These are phyloP conservation scores for Dryas drummondii DNA, from an alignment of 306 rosid genomes.

Conservation along the genomic window DNA sequence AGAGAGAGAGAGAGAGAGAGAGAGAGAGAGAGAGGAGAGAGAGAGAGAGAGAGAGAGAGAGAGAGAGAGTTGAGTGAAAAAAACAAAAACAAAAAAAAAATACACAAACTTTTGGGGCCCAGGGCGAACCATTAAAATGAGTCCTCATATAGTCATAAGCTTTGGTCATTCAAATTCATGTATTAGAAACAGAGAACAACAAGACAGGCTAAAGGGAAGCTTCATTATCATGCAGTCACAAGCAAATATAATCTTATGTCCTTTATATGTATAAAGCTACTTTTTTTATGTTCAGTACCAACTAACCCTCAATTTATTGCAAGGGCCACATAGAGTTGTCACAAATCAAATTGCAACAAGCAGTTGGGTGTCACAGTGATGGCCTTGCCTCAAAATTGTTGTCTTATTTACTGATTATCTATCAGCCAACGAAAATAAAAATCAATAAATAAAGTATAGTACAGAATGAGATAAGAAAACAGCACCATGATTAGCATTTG, in stretches of 20 bases:
- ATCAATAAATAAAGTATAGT: too few relatives aligned
- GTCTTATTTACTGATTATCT: not conserved
- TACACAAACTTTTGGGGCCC: too few relatives aligned
- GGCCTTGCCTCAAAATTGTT: not conserved
- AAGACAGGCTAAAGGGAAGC: slow-evolving; percentile 74
- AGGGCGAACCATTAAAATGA: not conserved
- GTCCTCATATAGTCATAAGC: slow-evolving; percentile 59
- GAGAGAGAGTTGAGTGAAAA: too few relatives aligned
- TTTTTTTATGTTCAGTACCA: not conserved
- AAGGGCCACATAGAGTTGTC: not conserved
- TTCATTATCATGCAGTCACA: slow-evolving; percentile 71
- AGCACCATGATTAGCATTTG: not conserved
- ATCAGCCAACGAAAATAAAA: not conserved
- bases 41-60: not conserved
- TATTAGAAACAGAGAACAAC: slow-evolving; percentile 49
- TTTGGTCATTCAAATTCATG: slow-evolving; percentile 36
- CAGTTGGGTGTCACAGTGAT: not conserved
- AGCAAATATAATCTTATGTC: slow-evolving; percentile 87
- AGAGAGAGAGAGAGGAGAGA: not conserved
- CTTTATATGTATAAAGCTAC: slow-evolving; percentile 56
- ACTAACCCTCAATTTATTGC: not conserved
- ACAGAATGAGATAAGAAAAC: not conserved
- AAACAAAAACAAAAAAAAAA: too few relatives aligned
- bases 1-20: not conserved
- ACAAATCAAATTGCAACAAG: not conserved